Evolutionary conservation across 257 asterid genomes (phyloP).

Genomic region (Scutellaria baicalensis): DNA sequence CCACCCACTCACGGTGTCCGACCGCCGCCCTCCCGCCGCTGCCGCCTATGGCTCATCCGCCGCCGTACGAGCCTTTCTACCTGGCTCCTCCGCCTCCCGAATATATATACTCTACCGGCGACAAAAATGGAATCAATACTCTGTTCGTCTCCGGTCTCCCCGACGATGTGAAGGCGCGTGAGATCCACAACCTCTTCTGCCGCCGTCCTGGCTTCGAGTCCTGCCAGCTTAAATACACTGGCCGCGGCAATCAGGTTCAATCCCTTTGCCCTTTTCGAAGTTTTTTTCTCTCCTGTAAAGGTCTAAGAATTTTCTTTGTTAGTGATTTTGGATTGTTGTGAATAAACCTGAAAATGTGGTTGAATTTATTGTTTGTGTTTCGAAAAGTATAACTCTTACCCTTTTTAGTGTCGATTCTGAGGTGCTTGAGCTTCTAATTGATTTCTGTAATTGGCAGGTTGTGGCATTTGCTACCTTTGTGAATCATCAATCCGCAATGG

Average conservation of each 20-base stretch:
- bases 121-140: conserved; percentile 57
- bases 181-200: conserved; percentile 96
- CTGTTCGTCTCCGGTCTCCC: conserved; percentile 94
- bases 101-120: conserved; percentile 31
- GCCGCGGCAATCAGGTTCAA: conserved; percentile 86
- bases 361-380: too few relatives aligned
- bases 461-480: conserved; percentile 96
- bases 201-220: conserved; percentile 84
- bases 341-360: neutral
- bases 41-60: conserved; percentile 52
- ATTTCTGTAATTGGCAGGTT: conserved; percentile 43
- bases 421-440: neutral
- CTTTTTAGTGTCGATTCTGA: neutral
- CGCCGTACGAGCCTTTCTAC: conserved; percentile 67
- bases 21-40: conserved; percentile 18
- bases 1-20: neutral
- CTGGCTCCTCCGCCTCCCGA: conserved; percentile 40
- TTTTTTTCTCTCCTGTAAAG: neutral
- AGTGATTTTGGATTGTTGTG: neutral
- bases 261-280: neutral
- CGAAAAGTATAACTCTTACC: neutral
- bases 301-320: neutral
- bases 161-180: conserved; percentile 97
- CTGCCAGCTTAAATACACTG: conserved; percentile 96
- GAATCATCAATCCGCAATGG: conserved; percentile 84